Evolutionary conservation across 345 rosid genomes (phyloP).

Genomic region (Lagerstroemia speciosa): DNA sequence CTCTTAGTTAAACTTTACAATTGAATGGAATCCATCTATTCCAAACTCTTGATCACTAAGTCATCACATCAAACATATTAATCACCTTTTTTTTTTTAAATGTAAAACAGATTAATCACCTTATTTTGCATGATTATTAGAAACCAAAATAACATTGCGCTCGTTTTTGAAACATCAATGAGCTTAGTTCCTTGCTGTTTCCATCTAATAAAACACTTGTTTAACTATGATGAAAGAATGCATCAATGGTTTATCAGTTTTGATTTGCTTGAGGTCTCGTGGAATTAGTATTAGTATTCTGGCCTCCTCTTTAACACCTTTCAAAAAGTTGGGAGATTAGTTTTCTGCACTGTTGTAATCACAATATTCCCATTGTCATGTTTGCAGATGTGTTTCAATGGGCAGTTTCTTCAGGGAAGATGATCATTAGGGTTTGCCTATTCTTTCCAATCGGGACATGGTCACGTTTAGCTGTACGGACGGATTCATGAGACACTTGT

Average conservation of each 20-base stretch:
- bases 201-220: neutral
- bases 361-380: slow-evolving; percentile 14
- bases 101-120: too few relatives aligned
- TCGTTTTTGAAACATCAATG: neutral
- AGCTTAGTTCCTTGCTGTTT: neutral
- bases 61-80: neutral
- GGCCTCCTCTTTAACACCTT: neutral
- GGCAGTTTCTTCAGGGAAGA: slow-evolving; percentile 69
- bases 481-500: slow-evolving; percentile 12
- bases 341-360: neutral
- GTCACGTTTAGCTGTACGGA: slow-evolving; percentile 59
- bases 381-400: slow-evolving; percentile 71
- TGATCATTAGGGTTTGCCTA: slow-evolving; percentile 75
- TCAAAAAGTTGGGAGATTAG: neutral
- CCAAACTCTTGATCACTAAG: neutral
- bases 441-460: slow-evolving; percentile 78
- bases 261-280: neutral
- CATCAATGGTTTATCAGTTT: neutral
- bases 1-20: neutral
- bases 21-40: neutral
- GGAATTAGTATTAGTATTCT: neutral
- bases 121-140: neutral
- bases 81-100: too few relatives aligned
- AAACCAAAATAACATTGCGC: neutral
- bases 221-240: neutral